Conservation (phyloP, 805 yeast species). For the Candida boleticola region DNA sequence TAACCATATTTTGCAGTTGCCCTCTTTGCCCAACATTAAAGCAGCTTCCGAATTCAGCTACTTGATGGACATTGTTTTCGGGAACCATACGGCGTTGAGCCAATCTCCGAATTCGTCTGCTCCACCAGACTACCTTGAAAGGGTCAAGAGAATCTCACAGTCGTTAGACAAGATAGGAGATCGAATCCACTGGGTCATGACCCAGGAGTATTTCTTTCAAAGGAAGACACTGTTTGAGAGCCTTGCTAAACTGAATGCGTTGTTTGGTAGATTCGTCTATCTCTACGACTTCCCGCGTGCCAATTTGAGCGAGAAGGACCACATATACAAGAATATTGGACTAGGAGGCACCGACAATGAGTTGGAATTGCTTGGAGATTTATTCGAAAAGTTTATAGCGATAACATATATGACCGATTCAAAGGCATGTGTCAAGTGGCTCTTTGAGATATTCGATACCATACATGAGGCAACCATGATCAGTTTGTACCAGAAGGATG, state of each 20-base stretch:
- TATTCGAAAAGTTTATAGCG: conserved; percentile 12
- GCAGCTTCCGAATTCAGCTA: background rate
- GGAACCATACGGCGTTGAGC: background rate
- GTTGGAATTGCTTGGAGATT: conserved; percentile 10
- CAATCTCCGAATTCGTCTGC: background rate
- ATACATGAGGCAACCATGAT: conserved; percentile 7
- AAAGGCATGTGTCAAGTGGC: conserved; percentile 9
- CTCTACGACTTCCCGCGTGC: conserved; percentile 2
- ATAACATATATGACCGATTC: conserved; percentile 10
- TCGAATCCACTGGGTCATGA: background rate
- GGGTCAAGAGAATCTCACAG: background rate
- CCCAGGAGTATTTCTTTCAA: conserved; percentile 1
- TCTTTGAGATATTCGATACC: conserved; percentile 8
- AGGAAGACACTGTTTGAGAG: conserved; percentile 1
- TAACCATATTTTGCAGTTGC: background rate
- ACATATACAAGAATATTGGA: background rate
- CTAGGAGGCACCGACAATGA: background rate
- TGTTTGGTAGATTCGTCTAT: background rate
- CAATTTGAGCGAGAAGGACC: background rate
- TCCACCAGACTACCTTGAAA: background rate
- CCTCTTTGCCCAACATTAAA: conserved; percentile 1
- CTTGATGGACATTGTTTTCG: background rate
- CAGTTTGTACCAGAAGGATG: conserved; percentile 6
- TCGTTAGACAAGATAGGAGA: conserved; percentile 2
- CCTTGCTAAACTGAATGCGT: background rate